Conservation (phyloP, 2,329 filamentous ascomycete genomes). For the Apiospora rasikravindrae region DNA sequence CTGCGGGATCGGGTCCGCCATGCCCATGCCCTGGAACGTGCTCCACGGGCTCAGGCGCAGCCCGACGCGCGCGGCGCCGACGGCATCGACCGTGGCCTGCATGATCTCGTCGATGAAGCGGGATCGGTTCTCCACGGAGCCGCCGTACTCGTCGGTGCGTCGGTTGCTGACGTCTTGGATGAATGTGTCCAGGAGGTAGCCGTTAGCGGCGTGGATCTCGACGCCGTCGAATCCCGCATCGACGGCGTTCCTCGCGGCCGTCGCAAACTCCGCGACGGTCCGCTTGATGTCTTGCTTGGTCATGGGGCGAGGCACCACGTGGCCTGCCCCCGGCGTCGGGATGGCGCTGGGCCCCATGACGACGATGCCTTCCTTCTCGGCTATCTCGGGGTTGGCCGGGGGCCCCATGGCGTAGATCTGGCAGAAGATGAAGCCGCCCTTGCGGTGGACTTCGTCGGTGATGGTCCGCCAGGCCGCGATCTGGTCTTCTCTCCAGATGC, state of each 20-base stretch:
- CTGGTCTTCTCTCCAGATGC: slow-evolving; percentile 57
- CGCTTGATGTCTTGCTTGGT: slow-evolving; percentile 31
- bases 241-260: slow-evolving; percentile 28
- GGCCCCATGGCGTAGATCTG: slow-evolving; percentile 69
- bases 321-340: not conserved
- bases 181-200: slow-evolving; percentile 61
- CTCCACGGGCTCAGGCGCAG: slow-evolving; percentile 59
- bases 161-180: slow-evolving; percentile 58
- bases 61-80: slow-evolving; percentile 52
- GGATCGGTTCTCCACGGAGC: slow-evolving; percentile 58
- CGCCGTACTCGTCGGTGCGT: slow-evolving; percentile 60
- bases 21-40: slow-evolving; percentile 61
- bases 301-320: slow-evolving; percentile 30
- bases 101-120: slow-evolving; percentile 58
- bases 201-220: slow-evolving; percentile 41
- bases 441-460: slow-evolving; percentile 62
- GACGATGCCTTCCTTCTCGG: slow-evolving; percentile 32
- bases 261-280: slow-evolving; percentile 24
- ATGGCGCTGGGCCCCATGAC: slow-evolving; percentile 28
- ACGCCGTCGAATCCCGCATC: slow-evolving; percentile 28
- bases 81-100: slow-evolving; percentile 53
- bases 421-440: slow-evolving; percentile 61
- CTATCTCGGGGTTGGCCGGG: slow-evolving; percentile 44
- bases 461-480: slow-evolving; percentile 60
- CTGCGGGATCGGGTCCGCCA: slow-evolving; percentile 60